Conservation (phyloP, 1,284 basidiomycete genomes). For the Puccinia triticina region DNA sequence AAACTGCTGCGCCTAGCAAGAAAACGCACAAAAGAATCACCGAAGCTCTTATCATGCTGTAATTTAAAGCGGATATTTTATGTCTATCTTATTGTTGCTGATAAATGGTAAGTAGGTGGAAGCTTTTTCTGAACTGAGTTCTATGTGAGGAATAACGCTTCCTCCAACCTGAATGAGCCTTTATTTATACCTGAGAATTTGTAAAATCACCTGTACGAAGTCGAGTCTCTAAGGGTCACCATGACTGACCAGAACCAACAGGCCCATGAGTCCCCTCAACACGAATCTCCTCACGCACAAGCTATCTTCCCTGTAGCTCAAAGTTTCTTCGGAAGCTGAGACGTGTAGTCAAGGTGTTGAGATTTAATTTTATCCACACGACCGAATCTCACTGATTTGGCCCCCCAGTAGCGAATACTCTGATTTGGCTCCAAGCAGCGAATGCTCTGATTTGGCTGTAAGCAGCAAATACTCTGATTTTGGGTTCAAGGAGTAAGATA, state of each 20-base stretch:
- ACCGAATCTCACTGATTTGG: not conserved
- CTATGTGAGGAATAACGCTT: not conserved
- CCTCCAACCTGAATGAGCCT: not conserved
- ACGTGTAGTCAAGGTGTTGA: constrained; percentile 4
- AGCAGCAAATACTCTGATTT: not conserved
- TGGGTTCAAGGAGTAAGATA: not conserved
- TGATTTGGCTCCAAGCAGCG: not conserved
- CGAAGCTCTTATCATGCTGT: constrained; percentile 4
- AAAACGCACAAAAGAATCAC: not conserved
- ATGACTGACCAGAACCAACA: not conserved
- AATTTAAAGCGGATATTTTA: not conserved
- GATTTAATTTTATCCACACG: not conserved
- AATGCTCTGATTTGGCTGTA: not conserved
- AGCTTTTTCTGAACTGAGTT: not conserved
- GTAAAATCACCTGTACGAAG: not conserved
- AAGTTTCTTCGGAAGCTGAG: not conserved
- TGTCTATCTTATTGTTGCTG: not conserved
- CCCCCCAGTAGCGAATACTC: not conserved
- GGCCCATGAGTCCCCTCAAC: not conserved
- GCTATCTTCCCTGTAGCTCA: not conserved
- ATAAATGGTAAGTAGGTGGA: not conserved
- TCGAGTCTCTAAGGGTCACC: not conserved
- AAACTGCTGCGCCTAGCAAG: not conserved
- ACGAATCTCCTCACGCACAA: not conserved
- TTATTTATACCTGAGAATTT: constrained; percentile 11